Percentiles rank a stretch among this genome's conserved stretches.
Evolutionary conservation across 805 yeast genomes (phyloP).

Genomic region (Candida maris): DNA sequence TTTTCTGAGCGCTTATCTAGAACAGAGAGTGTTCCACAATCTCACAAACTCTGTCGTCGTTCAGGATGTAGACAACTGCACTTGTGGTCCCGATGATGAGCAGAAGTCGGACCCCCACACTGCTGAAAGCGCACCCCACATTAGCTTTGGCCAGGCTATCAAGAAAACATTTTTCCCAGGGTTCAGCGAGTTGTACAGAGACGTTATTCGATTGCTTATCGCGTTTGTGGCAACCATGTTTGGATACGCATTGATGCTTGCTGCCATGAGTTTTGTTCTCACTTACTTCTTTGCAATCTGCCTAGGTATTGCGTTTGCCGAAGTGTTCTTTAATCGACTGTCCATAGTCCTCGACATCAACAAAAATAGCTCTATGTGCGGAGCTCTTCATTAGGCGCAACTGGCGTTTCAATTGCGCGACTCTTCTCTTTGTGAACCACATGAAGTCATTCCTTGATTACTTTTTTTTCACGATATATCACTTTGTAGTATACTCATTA

Average conservation of each 20-base stretch:
- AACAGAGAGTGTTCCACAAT: constrained; percentile 60
- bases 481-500: too few species aligned
- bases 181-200: constrained; percentile 40
- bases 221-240: constrained; percentile 62
- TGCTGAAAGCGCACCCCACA: constrained; percentile 6
- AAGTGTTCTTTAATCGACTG: constrained; percentile 63
- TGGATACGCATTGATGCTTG: constrained; percentile 73
- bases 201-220: constrained; percentile 51
- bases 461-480: too few species aligned
- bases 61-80: constrained; percentile 31
- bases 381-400: constrained; percentile 25
- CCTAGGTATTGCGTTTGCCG: constrained; percentile 66
- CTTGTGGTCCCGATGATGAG: constrained; percentile 32
- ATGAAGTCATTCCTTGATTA: too few species aligned
- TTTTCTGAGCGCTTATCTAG: constrained; percentile 60
- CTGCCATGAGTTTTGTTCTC: constrained; percentile 66
- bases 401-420: too few species aligned
- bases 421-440: too few species aligned
- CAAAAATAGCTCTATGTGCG: constrained; percentile 31
- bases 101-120: constrained; percentile 12
- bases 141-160: constrained; percentile 10
- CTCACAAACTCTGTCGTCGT: constrained; percentile 26
- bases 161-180: constrained; percentile 34
- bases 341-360: constrained; percentile 37
- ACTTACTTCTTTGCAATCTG: constrained; percentile 72